phyloP scores from a whole-genome alignment of 768 basidiomycete species.

The Agaricus blazei region DNA sequence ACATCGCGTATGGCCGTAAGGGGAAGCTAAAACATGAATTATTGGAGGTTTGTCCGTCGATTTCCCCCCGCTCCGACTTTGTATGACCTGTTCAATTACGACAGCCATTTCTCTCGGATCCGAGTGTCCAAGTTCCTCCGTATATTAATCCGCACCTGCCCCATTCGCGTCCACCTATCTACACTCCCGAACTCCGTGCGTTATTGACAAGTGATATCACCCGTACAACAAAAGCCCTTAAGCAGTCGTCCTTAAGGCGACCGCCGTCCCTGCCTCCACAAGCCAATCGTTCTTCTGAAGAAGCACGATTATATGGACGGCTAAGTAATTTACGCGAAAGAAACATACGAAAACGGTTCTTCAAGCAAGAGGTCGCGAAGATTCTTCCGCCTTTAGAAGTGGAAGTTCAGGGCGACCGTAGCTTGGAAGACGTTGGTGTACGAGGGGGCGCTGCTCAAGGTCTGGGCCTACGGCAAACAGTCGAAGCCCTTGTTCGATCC shows the following conservation, averaged over 20 bases:
- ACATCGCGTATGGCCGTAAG: constrained; percentile 71
- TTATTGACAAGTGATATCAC: constrained; percentile 54
- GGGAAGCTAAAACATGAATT: constrained; percentile 69
- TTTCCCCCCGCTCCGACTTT: background rate
- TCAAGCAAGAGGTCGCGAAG: constrained; percentile 47
- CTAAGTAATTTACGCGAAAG: constrained; percentile 71
- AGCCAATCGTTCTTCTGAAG: constrained; percentile 51
- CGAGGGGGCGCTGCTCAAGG: constrained; percentile 12
- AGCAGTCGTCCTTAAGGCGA: constrained; percentile 29
- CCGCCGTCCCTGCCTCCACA: constrained; percentile 58
- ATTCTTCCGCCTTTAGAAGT: constrained; percentile 57
- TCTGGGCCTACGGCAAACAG: constrained; percentile 37
- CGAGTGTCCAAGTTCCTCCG: constrained; percentile 32
- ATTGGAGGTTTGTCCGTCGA: constrained; percentile 44
- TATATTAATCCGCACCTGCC: constrained; percentile 47
- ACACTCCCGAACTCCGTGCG: constrained; percentile 55
- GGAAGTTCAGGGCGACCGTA: constrained; percentile 16
- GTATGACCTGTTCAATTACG: background rate
- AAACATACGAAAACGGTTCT: constrained; percentile 70
- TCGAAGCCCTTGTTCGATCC: constrained; percentile 37
- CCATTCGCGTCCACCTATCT: constrained; percentile 58
- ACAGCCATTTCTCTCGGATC: constrained; percentile 54
- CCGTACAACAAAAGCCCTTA: constrained; percentile 40
- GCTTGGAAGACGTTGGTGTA: constrained; percentile 8
- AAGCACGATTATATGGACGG: constrained; percentile 54